phyloP scores from a whole-genome alignment of 176 grass and related monocot genomes.

The Lolium multiflorum region DNA sequence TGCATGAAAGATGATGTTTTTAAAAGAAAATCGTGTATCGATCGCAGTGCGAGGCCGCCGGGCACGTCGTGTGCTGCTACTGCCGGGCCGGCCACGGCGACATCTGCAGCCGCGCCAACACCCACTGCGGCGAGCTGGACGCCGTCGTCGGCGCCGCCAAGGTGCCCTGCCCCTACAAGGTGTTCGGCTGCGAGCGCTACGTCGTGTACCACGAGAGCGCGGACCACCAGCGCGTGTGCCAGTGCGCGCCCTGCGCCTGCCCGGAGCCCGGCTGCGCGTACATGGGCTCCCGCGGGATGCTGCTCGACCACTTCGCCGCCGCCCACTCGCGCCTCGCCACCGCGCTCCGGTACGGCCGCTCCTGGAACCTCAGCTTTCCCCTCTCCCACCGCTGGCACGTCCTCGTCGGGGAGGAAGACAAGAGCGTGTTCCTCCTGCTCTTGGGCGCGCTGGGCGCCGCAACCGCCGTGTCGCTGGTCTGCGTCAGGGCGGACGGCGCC shows the following conservation, averaged over 20 bases:
- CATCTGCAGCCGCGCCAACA: not conserved
- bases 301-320: conserved; percentile 21
- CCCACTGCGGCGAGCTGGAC: conserved; percentile 19
- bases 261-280: conserved; percentile 31
- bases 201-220: not conserved
- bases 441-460: not conserved
- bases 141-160: not conserved
- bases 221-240: conserved; percentile 22
- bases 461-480: conserved; percentile 1
- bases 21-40: too few species aligned
- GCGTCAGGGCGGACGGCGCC: not conserved
- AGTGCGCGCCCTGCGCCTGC: conserved; percentile 30
- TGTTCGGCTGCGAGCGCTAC: conserved; percentile 16
- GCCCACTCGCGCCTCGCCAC: conserved; percentile 10
- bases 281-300: conserved; percentile 5
- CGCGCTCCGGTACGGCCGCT: not conserved
- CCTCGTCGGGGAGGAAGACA: conserved; percentile 8
- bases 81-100: conserved; percentile 17
- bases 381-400: conserved; percentile 22
- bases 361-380: not conserved
- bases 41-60: conserved; percentile 12
- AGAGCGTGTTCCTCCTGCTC: conserved; percentile 21
- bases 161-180: conserved; percentile 17
- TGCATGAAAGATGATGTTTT: too few species aligned
- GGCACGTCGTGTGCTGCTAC: conserved; percentile 18